Percentiles rank a stretch among this genome's conserved stretches.
phyloP scores from a whole-genome alignment of 2,329 filamentous ascomycete genomes.

The Cadophora luteo-olivacea region DNA sequence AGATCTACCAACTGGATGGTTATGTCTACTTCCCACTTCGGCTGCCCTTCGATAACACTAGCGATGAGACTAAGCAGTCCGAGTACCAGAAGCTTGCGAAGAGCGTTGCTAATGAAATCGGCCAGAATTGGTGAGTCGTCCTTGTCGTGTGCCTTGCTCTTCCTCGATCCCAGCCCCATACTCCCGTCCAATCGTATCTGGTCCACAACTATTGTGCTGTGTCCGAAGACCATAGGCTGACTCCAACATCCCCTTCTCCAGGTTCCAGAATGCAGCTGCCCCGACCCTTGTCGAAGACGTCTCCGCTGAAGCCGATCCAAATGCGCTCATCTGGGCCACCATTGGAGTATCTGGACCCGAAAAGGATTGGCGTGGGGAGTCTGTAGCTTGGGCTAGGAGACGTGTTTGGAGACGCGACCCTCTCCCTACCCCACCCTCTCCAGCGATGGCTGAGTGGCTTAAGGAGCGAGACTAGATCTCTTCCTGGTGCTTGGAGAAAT shows the following conservation, averaged over 20 bases:
- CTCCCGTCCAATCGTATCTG: background rate
- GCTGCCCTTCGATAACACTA: background rate
- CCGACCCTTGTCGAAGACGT: background rate
- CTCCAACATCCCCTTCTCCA: background rate
- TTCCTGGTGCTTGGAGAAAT: background rate
- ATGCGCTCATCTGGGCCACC: background rate
- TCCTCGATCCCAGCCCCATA: background rate
- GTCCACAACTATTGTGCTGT: background rate
- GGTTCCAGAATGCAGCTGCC: background rate
- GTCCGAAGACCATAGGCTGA: background rate
- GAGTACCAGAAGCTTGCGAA: background rate
- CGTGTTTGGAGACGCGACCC: background rate
- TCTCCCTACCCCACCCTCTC: background rate
- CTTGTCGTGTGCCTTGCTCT: background rate
- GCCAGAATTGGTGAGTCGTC: background rate
- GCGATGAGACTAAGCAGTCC: background rate
- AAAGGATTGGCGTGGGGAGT: background rate
- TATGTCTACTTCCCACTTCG: background rate
- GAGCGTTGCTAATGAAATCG: background rate
- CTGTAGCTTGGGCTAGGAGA: background rate
- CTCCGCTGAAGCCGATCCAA: background rate
- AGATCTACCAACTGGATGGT: background rate
- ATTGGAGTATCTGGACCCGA: background rate
- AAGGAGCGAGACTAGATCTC: background rate
- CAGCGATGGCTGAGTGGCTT: background rate